phyloP scores from a whole-genome alignment of 805 yeast species.

The Hanseniaspora pseudoguilliermondii region DNA sequence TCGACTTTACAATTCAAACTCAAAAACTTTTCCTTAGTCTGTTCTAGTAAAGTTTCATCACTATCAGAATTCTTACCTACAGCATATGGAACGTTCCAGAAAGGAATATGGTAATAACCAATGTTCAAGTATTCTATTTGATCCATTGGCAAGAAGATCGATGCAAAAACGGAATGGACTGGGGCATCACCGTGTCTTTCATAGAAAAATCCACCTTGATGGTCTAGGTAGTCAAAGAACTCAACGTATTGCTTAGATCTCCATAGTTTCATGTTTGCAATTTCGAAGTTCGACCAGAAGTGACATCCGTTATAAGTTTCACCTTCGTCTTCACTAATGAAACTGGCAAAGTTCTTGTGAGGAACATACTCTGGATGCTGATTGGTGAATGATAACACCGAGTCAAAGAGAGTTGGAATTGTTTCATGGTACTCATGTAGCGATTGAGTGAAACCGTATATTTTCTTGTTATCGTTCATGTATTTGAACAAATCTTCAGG shows the following conservation, averaged over 20 bases:
- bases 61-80: constrained; percentile 2
- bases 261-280: constrained; percentile 61
- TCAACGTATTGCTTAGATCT: constrained; percentile 43
- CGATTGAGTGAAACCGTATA: constrained; percentile 56
- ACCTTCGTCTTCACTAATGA: constrained; percentile 52
- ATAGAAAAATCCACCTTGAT: constrained; percentile 65
- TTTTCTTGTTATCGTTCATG: constrained; percentile 42
- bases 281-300: constrained; percentile 71
- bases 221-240: constrained; percentile 52
- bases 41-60: constrained; percentile 12
- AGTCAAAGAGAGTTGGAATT: constrained; percentile 52
- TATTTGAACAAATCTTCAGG: constrained; percentile 49
- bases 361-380: constrained; percentile 32
- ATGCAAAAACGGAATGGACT: constrained; percentile 66
- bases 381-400: constrained; percentile 35
- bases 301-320: constrained; percentile 61
- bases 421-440: constrained; percentile 52
- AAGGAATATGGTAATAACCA: constrained; percentile 68
- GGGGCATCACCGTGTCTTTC: constrained; percentile 95
- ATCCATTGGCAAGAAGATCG: constrained; percentile 42
- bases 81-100: constrained; percentile 51
- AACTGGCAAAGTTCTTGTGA: constrained; percentile 44
- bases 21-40: constrained; percentile 37
- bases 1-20: constrained; percentile 55
- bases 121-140: constrained; percentile 61